A percentile compares a stretch with the other conserved stretches of the same genome.
phyloP scores from a whole-genome alignment of 2,329 filamentous ascomycete species.

The Epichloe aotearoae region DNA sequence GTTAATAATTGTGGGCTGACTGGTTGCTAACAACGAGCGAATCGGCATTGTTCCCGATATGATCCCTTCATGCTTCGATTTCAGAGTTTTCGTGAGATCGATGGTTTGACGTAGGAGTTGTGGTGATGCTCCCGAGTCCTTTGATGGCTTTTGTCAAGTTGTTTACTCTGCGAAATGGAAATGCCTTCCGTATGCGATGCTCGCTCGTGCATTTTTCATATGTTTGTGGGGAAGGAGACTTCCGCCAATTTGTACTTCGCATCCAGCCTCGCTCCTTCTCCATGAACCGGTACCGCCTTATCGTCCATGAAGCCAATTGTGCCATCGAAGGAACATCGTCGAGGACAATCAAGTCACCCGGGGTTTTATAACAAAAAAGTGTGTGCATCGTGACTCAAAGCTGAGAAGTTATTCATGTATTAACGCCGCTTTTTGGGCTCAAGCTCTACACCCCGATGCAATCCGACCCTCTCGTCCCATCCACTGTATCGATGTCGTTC shows the following conservation, averaged over 20 bases:
- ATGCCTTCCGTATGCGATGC: not conserved
- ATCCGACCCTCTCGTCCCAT: not conserved
- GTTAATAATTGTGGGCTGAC: not conserved
- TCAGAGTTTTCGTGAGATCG: not conserved
- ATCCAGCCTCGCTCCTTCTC: not conserved
- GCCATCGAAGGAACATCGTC: not conserved
- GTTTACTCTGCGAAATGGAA: not conserved
- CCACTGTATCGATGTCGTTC: not conserved
- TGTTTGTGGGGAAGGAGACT: not conserved
- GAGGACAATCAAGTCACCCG: not conserved
- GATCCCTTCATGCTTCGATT: not conserved
- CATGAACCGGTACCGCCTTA: not conserved
- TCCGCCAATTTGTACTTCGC: not conserved
- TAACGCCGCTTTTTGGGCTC: not conserved
- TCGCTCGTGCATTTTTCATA: not conserved
- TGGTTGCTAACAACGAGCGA: constrained; percentile 1
- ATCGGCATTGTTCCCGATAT: constrained; percentile 1
- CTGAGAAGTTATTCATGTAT: not conserved
- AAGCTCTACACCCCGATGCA: not conserved
- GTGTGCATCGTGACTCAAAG: not conserved
- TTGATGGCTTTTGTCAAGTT: not conserved
- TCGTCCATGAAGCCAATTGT: not conserved
- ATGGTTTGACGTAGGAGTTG: not conserved
- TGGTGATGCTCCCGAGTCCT: not conserved
- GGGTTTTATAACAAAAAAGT: too few relatives aligned